These are phyloP conservation scores for Huntiella moniliformis DNA, from an alignment of 2,329 filamentous ascomycete genomes.

Conservation along the genomic window DNA sequence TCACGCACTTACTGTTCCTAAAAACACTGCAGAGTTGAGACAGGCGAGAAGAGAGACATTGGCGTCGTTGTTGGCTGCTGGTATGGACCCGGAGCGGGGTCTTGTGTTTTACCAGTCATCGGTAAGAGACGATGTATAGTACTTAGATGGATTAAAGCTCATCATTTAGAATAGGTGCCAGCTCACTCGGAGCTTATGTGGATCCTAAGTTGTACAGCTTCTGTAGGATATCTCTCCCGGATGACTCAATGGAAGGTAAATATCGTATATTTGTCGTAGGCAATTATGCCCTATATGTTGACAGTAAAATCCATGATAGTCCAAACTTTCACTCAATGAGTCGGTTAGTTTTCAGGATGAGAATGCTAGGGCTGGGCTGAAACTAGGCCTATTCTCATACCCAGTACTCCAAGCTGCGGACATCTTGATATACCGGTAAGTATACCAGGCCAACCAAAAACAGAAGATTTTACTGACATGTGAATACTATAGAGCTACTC, in stretches of 20 bases:
- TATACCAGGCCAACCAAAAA: neutral
- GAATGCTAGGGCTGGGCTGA: conserved; percentile 41
- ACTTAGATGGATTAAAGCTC: neutral
- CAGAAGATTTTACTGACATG: neutral
- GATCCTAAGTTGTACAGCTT: conserved; percentile 83
- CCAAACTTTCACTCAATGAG: conserved; percentile 49
- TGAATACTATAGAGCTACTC: conserved; percentile 45
- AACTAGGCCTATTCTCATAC: conserved; percentile 86
- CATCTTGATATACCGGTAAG: conserved; percentile 62
- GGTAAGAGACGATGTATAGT: conserved; percentile 23
- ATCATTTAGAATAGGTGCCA: conserved; percentile 32
- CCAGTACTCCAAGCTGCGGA: conserved; percentile 91
- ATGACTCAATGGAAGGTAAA: conserved; percentile 98
- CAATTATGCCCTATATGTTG: neutral
- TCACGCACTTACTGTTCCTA: conserved; percentile 72
- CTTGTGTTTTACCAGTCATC: conserved; percentile 69
- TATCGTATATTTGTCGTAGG: neutral
- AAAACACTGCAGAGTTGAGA: conserved; percentile 41
- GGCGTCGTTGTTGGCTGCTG: conserved; percentile 66
- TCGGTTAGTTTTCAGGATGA: conserved; percentile 39
- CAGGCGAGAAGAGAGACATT: conserved; percentile 54
- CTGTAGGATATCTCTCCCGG: conserved; percentile 81
- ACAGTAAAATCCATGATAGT: conserved; percentile 26
- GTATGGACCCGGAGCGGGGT: conserved; percentile 57
- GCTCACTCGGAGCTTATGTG: conserved; percentile 88